Evolutionary conservation across 495 filamentous ascomycete genomes (phyloP), one percentile per base, ranked within the genome.

Genomic region (Talaromyces wortmannii): DNA sequence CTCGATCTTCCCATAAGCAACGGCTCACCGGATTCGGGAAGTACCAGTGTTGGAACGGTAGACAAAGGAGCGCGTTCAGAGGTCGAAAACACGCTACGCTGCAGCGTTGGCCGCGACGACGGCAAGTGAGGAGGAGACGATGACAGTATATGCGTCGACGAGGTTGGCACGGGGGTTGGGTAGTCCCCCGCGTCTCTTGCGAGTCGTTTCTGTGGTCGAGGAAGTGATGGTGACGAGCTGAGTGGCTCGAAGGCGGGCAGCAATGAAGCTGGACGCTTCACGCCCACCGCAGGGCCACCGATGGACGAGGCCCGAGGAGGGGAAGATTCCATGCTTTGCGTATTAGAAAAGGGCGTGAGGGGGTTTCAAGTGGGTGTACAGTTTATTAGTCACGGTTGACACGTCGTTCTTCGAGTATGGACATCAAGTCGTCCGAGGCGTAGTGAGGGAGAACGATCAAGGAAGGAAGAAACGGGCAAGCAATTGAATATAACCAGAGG

Each of bases 161-260:
- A 97, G 29, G 92, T 96, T 48, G 91, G 91, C 17, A 95, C 82
- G 0, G 92, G 92, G 2, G 92, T 96, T 31, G 92, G 94, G 71
- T 97, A 71, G 57, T 71, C 59, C 59, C 57, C 60, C 42, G 78
- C 72, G 56, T 80, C 78, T 60, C 83, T 78, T 68, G 83, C 81
- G 65, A 82, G 77, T 67, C 87, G 82, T 75, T 91, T 88, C 52
- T 77, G 74, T 12, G 88, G 83, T 43, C 87, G 80, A 59, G 91
- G 90, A 55, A 92, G 81, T 56, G 77, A 83, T 29, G 92, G 94
- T 31, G 92, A 96, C 11, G 91, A 95, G 50, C 89, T 92, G 53
- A 88, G 78, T 32, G 91, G 94, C 72, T 98, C 94, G 70, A 97
- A 96, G 6, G 94, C 86, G 55, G 94, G 94, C 40, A 97, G 82